Percentiles rank a stretch among this genome's conserved stretches.
Evolutionary conservation across 2,329 filamentous ascomycete genomes (phyloP).

Genomic region (Pseudocercospora musae): DNA sequence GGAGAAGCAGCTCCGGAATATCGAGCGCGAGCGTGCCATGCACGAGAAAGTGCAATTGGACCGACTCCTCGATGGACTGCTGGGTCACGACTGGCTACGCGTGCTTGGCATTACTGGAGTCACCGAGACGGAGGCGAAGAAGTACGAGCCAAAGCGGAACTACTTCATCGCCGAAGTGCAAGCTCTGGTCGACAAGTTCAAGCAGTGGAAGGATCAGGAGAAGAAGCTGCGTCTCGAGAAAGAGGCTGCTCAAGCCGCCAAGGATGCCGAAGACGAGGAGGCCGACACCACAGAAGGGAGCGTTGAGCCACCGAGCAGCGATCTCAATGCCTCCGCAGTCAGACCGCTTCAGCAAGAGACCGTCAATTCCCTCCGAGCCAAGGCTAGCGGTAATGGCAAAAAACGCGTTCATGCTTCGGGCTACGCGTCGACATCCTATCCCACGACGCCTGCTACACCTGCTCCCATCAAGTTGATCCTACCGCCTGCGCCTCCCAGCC

Average conservation of each 20-base stretch:
- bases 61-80: slow-evolving; percentile 71
- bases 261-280: slow-evolving; percentile 44
- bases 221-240: slow-evolving; percentile 75
- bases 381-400: slow-evolving; percentile 37
- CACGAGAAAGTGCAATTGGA: slow-evolving; percentile 66
- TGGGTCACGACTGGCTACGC: slow-evolving; percentile 88
- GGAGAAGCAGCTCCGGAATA: slow-evolving; percentile 66
- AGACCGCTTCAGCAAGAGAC: slow-evolving; percentile 75
- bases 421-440: slow-evolving; percentile 9
- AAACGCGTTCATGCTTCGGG: slow-evolving; percentile 21
- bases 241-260: slow-evolving; percentile 57
- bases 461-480: slow-evolving; percentile 22
- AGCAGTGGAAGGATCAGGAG: slow-evolving; percentile 83
- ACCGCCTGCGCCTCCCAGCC: slow-evolving; percentile 20
- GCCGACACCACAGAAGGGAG: slow-evolving; percentile 39
- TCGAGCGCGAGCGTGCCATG: slow-evolving; percentile 63
- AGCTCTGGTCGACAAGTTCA: slow-evolving; percentile 80
- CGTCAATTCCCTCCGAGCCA: slow-evolving; percentile 44
- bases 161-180: slow-evolving; percentile 83
- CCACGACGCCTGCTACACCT: slow-evolving; percentile 9
- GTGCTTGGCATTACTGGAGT: slow-evolving; percentile 84
- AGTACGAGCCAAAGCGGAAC: slow-evolving; percentile 79
- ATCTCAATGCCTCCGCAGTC: slow-evolving; percentile 68
- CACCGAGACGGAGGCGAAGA: slow-evolving; percentile 80
- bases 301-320: slow-evolving; percentile 60